Evolutionary conservation across 2,329 filamentous ascomycete species (phyloP).

Genomic region (Diaporthe sp.): DNA sequence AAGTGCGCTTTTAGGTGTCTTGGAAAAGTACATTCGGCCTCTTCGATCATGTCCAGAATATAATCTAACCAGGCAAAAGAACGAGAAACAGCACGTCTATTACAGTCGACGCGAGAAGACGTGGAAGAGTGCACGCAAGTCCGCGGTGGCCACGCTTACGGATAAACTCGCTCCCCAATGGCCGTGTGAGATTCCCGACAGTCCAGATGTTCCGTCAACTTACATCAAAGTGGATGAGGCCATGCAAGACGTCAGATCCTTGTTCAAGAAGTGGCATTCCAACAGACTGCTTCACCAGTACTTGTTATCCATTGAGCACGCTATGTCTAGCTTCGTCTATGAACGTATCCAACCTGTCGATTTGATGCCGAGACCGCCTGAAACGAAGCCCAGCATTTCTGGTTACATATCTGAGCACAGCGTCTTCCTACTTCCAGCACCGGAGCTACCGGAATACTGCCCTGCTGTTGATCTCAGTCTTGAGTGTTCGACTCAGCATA

Average conservation of each 20-base stretch:
- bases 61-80: neutral
- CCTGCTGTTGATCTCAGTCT: too few relatives aligned
- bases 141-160: neutral
- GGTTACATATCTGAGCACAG: slow-evolving; percentile 8
- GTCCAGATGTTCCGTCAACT: neutral
- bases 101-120: neutral
- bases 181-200: slow-evolving; percentile 26
- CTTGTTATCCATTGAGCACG: slow-evolving; percentile 6
- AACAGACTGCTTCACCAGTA: slow-evolving; percentile 47
- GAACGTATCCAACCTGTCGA: neutral
- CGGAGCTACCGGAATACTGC: neutral
- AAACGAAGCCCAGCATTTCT: neutral
- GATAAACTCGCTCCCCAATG: slow-evolving; percentile 4
- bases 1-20: neutral
- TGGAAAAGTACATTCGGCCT: neutral
- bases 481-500: neutral
- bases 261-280: slow-evolving; percentile 46
- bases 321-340: neutral
- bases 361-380: neutral
- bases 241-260: neutral
- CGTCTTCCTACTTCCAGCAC: slow-evolving; percentile 10
- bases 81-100: neutral
- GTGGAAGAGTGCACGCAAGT: neutral
- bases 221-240: neutral
- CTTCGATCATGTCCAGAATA: neutral